A percentile compares a stretch with the other conserved stretches of the same genome.
phyloP scores from a whole-genome alignment of 129 eudicot species.

The Daucus carota region DH1_v3.0 NC_030383.2:37429001-37429500 shows the following conservation, averaged over 20 bases:
- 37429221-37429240: background rate
- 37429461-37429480: too few species aligned
- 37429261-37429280: background rate
- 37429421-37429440: too few species aligned
- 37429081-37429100: background rate
- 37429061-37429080: background rate
- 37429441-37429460: too few species aligned
- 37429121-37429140: background rate
- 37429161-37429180: background rate
- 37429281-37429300: too few species aligned
- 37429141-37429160: background rate
- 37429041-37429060: background rate
- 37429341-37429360: background rate
- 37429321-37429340: background rate
- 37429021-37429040: too few species aligned
- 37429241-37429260: background rate
- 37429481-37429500: too few species aligned
- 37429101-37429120: background rate
- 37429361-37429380: too few species aligned
- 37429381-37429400: too few species aligned
- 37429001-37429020: too few species aligned
- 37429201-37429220: background rate
- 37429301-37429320: too few species aligned
- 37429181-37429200: background rate
- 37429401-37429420: too few species aligned